A percentile compares a stretch with the other conserved stretches of the same genome.
Evolutionary conservation across 257 asterid genomes (phyloP).

Genomic region (Orobanche coerulescens): DNA sequence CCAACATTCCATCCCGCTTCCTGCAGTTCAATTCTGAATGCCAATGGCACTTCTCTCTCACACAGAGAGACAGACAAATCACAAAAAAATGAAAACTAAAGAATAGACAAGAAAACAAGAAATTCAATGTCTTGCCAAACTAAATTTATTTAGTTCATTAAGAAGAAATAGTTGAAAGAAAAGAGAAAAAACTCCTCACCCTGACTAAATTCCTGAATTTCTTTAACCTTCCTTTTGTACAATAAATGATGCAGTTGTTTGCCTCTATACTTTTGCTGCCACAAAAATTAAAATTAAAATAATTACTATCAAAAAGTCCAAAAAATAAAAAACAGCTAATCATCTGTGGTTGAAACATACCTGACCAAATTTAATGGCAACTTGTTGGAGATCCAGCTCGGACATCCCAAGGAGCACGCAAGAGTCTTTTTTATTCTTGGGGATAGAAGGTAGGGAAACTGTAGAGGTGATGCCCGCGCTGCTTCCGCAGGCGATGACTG

Average conservation of each 20-base stretch:
- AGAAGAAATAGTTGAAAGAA: background rate
- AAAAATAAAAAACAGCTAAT: background rate
- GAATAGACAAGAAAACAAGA: background rate
- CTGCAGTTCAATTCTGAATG: slow-evolving; percentile 66
- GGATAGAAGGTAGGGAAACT: slow-evolving; percentile 32
- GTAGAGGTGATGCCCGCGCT: slow-evolving; percentile 22
- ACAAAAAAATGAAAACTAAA: background rate
- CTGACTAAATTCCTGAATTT: slow-evolving; percentile 61
- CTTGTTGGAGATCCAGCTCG: slow-evolving; percentile 66
- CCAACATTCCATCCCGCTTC: slow-evolving; percentile 90
- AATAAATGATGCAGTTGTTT: slow-evolving; percentile 78
- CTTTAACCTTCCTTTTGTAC: slow-evolving; percentile 75
- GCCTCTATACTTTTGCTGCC: slow-evolving; percentile 78
- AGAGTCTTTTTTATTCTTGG: slow-evolving; percentile 35
- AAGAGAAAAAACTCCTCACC: too few relatives aligned
- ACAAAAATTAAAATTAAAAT: slow-evolving; percentile 1
- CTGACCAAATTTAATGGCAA: slow-evolving; percentile 63
- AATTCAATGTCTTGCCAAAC: background rate
- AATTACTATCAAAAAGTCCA: background rate
- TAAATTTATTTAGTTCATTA: slow-evolving; percentile 1
- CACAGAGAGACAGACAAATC: background rate
- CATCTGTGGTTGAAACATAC: slow-evolving; percentile 24
- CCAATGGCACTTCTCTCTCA: slow-evolving; percentile 61
- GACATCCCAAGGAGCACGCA: slow-evolving; percentile 80
- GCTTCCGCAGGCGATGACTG: slow-evolving; percentile 32